Percentiles rank a stretch among this genome's conserved stretches.
Evolutionary conservation across 2,329 filamentous ascomycete species (phyloP).

Genomic region (Ceratocystis ficicola): DNA sequence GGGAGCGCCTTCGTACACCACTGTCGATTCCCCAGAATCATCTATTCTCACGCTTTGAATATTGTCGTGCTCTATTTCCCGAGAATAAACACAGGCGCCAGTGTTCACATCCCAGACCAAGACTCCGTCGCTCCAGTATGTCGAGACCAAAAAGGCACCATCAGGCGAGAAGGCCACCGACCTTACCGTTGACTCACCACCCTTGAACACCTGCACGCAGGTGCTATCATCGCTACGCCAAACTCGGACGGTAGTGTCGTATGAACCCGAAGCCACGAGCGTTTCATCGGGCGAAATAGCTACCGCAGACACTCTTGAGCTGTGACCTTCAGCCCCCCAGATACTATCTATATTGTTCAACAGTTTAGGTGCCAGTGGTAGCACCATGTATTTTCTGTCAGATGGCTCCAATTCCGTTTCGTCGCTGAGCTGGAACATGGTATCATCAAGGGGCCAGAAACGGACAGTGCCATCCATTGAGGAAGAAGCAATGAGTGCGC

Average conservation of each 20-base stretch:
- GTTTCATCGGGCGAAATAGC: background rate
- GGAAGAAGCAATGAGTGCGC: background rate
- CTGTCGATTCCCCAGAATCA: background rate
- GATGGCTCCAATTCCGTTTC: too few relatives aligned
- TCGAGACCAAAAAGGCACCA: too few relatives aligned
- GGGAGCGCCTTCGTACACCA: background rate
- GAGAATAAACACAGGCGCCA: too few relatives aligned
- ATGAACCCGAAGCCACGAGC: background rate
- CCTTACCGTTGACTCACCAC: too few relatives aligned
- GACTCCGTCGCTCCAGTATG: too few relatives aligned
- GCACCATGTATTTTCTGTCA: too few relatives aligned
- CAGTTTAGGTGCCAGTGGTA: too few relatives aligned
- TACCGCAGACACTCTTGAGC: background rate
- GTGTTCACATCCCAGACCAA: too few relatives aligned
- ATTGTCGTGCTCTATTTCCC: background rate
- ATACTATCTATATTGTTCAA: too few relatives aligned
- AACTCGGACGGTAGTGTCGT: too few relatives aligned
- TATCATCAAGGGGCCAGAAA: background rate
- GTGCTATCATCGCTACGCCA: too few relatives aligned
- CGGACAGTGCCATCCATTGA: background rate
- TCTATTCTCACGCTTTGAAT: background rate
- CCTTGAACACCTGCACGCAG: background rate
- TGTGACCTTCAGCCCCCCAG: background rate
- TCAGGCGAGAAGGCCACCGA: too few relatives aligned
- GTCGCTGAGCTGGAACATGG: background rate